These are phyloP conservation scores for Coemansia sp. DNA, from an alignment of 192 early-diverging fungal genomes.

Conservation along the genomic window DNA sequence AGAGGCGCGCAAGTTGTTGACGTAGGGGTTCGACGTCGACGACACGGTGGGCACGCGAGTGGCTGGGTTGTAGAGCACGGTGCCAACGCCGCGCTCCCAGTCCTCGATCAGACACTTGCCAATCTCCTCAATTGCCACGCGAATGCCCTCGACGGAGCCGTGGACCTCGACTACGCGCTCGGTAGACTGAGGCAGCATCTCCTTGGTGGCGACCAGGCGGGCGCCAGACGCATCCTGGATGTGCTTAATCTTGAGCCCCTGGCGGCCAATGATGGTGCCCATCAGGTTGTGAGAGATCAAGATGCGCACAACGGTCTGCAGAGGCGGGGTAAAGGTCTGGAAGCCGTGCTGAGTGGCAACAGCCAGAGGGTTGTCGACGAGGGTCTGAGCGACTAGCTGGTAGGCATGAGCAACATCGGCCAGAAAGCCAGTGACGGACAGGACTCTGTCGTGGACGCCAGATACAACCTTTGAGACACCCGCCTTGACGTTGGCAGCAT, in stretches of 20 bases:
- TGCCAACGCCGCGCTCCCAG: conserved; percentile 77
- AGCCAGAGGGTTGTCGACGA: conserved; percentile 72
- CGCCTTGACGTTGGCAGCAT: conserved; percentile 81
- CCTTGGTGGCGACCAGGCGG: conserved; percentile 83
- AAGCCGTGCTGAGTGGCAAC: conserved; percentile 43
- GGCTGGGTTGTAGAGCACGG: conserved; percentile 81
- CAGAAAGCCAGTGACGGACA: conserved; percentile 71
- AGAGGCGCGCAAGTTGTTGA: conserved; percentile 48
- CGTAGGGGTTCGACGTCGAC: conserved; percentile 52
- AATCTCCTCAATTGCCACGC: conserved; percentile 80
- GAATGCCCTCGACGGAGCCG: conserved; percentile 81
- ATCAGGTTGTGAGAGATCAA: conserved; percentile 90
- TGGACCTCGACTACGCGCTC: conserved; percentile 89
- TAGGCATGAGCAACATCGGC: conserved; percentile 79
- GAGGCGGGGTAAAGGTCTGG: conserved; percentile 54
- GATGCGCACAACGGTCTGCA: conserved; percentile 70
- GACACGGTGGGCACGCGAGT: conserved; percentile 54
- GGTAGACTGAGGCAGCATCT: conserved; percentile 88
- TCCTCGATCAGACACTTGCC: conserved; percentile 84
- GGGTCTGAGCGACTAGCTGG: conserved; percentile 74
- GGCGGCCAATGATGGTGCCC: conserved; percentile 92
- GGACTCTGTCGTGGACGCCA: conserved; percentile 82
- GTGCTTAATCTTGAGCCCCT: conserved; percentile 91
- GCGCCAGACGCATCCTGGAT: conserved; percentile 90
- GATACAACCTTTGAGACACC: conserved; percentile 89